Conservation (phyloP, 495 filamentous ascomycete species). For the Penicillium flavigenum region DNA sequence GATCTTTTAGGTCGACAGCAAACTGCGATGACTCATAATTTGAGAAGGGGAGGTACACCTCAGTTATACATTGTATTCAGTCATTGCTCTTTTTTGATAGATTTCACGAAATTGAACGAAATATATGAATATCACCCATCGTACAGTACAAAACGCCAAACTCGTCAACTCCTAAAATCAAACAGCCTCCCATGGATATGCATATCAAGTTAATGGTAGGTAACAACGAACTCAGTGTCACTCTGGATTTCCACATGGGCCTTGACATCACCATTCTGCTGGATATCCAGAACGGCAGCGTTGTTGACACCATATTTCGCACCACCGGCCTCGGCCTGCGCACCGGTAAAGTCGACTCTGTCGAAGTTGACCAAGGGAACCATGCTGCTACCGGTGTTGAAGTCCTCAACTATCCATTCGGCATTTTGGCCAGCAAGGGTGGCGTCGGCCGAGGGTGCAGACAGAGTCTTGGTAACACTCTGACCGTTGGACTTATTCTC, state of each 20-base stretch:
- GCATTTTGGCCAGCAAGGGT: constrained; percentile 51
- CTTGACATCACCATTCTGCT: constrained; percentile 49
- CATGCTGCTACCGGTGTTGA: constrained; percentile 43
- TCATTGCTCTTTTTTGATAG: background rate
- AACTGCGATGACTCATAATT: background rate
- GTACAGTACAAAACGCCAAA: constrained; percentile 1
- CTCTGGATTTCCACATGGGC: constrained; percentile 45
- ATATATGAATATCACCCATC: background rate
- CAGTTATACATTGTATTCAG: too few species aligned
- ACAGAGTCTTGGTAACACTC: constrained; percentile 52
- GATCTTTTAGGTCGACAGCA: background rate
- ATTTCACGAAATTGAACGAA: background rate
- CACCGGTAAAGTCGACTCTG: constrained; percentile 49
- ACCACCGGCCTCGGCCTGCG: constrained; percentile 36
- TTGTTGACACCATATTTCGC: constrained; percentile 34
- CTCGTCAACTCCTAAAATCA: constrained; percentile 5
- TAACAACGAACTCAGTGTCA: constrained; percentile 37
- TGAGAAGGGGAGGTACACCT: too few species aligned
- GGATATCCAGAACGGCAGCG: constrained; percentile 52
- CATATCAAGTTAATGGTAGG: constrained; percentile 21
- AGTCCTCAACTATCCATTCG: constrained; percentile 69
- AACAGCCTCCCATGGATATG: constrained; percentile 5
- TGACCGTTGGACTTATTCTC: constrained; percentile 57
- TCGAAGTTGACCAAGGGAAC: constrained; percentile 58
- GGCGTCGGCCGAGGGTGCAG: constrained; percentile 33